A percentile compares a stretch with the other conserved stretches of the same genome.
phyloP scores from a whole-genome alignment of 1,139 yeast species.

The Pichia sp. region DNA sequence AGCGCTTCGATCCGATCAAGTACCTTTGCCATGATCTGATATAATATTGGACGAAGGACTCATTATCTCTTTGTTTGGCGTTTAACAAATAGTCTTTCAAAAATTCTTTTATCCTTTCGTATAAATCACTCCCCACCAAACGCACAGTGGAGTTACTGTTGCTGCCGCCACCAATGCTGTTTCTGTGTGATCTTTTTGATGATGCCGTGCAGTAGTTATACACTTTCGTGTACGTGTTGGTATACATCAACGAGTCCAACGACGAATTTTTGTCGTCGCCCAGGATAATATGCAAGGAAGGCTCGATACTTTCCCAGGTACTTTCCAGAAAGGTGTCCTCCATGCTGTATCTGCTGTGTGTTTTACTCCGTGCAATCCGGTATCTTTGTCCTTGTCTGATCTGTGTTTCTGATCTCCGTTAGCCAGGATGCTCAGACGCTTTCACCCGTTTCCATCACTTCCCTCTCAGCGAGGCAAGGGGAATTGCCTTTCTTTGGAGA shows the following conservation, averaged over 20 bases:
- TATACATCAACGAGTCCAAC: slow-evolving; percentile 67
- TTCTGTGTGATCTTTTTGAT: slow-evolving; percentile 37
- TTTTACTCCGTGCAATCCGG: neutral
- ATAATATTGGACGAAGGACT: slow-evolving; percentile 76
- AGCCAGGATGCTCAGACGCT: neutral
- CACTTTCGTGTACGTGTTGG: slow-evolving; percentile 71
- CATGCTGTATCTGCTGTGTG: slow-evolving; percentile 1
- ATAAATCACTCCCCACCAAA: slow-evolving; percentile 85
- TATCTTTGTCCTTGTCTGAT: neutral
- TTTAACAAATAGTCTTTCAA: slow-evolving; percentile 56
- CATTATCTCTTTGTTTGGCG: slow-evolving; percentile 48
- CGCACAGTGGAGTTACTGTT: slow-evolving; percentile 29
- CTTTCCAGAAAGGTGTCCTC: slow-evolving; percentile 42
- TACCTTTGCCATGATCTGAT: slow-evolving; percentile 86
- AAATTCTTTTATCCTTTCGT: slow-evolving; percentile 64
- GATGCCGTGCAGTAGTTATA: slow-evolving; percentile 91
- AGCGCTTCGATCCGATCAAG: slow-evolving; percentile 85
- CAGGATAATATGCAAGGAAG: slow-evolving; percentile 64
- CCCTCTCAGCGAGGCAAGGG: slow-evolving; percentile 6
- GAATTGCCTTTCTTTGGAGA: neutral
- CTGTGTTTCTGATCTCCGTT: neutral
- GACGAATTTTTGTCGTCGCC: slow-evolving; percentile 66
- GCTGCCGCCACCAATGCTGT: slow-evolving; percentile 13
- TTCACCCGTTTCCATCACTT: neutral
- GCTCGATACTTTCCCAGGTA: slow-evolving; percentile 74